These are phyloP conservation scores for Zostera marina DNA, from an alignment of 116 monocot genomes.

Conservation along the genomic window DNA sequence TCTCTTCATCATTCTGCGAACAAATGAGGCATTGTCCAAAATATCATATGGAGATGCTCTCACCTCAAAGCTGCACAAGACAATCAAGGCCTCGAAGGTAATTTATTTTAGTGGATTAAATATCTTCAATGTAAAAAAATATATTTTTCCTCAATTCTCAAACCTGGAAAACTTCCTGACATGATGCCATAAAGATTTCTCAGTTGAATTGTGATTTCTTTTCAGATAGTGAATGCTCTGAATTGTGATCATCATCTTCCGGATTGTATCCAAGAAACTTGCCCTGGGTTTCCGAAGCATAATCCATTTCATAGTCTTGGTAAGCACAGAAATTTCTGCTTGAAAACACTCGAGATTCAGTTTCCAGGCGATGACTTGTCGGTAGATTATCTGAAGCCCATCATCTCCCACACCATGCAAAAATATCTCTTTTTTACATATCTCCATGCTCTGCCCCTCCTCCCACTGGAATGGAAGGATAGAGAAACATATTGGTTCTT, in stretches of 20 bases:
- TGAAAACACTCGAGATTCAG: slow-evolving; percentile 23
- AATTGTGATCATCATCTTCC: slow-evolving; percentile 44
- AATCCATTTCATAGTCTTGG: slow-evolving; percentile 50
- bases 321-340: slow-evolving; percentile 31
- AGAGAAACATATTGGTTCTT: slow-evolving; percentile 38
- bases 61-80: slow-evolving; percentile 40
- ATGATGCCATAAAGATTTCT: slow-evolving; percentile 68
- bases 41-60: slow-evolving; percentile 45
- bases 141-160: not conserved
- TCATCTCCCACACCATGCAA: slow-evolving; percentile 42
- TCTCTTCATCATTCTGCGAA: slow-evolving; percentile 27
- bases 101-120: too few relatives aligned
- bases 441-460: slow-evolving; percentile 9
- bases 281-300: slow-evolving; percentile 54
- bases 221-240: slow-evolving; percentile 54
- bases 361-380: slow-evolving; percentile 43
- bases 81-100: not conserved
- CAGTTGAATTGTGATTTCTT: slow-evolving; percentile 41
- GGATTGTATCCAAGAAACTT: slow-evolving; percentile 34
- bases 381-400: slow-evolving; percentile 48
- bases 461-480: slow-evolving; percentile 29
- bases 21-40: slow-evolving; percentile 22
- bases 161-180: slow-evolving; percentile 43
- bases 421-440: slow-evolving; percentile 15
- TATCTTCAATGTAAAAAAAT: too few relatives aligned